A percentile compares a stretch with the other conserved stretches of the same genome.
phyloP scores from a whole-genome alignment of 208 protist species.

The Leishmania turanica region DNA sequence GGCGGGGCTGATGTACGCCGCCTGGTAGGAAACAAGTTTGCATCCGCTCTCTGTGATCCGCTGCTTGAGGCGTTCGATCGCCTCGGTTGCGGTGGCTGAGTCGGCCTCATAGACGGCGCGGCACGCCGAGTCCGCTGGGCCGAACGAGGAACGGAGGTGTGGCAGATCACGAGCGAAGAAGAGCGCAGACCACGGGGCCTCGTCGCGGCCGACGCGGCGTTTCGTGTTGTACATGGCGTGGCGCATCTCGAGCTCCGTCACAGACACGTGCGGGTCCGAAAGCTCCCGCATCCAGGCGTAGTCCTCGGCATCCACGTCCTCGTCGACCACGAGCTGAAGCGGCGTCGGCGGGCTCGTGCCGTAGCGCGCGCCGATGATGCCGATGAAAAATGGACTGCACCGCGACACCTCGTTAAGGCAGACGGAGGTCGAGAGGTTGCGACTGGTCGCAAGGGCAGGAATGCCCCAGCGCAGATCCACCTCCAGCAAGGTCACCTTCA shows the following conservation, averaged over 20 bases:
- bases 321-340: conserved; percentile 71
- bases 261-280: conserved; percentile 61
- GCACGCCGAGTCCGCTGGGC: conserved; percentile 19
- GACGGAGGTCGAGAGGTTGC: conserved; percentile 81
- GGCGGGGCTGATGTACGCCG: conserved; percentile 30
- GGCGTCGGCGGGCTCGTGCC: conserved; percentile 66
- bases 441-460: conserved; percentile 72
- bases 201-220: conserved; percentile 29
- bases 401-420: conserved; percentile 95
- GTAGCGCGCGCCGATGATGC: conserved; percentile 92
- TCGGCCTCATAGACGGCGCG: conserved; percentile 64
- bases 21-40: conserved; percentile 52
- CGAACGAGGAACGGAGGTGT: conserved; percentile 48
- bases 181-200: conserved; percentile 39
- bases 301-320: conserved; percentile 68
- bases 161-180: conserved; percentile 81
- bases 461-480: conserved; percentile 97
- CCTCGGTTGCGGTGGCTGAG: conserved; percentile 32
- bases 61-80: conserved; percentile 43
- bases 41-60: conserved; percentile 37
- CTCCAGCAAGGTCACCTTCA: conserved; percentile 85
- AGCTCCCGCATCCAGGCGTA: conserved; percentile 68
- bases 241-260: conserved; percentile 96
- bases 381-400: conserved; percentile 94
- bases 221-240: conserved; percentile 79